Evolutionary conservation across 2,329 filamentous ascomycete species (phyloP).

Genomic region (Curvularia lunata): DNA sequence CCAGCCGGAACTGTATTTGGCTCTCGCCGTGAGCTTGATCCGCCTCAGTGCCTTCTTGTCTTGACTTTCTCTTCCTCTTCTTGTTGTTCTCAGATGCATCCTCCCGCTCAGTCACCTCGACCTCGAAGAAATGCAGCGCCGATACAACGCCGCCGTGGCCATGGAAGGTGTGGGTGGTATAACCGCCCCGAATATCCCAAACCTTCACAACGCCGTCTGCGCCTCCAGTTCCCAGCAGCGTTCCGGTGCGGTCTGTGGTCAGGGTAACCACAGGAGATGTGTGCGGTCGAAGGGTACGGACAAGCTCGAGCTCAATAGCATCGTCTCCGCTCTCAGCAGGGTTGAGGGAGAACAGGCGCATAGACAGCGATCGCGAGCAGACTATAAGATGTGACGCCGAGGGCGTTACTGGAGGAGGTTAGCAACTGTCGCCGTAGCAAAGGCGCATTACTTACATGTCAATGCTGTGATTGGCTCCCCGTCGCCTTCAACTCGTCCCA

Average conservation of each 20-base stretch:
- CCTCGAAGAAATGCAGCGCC: constrained; percentile 88
- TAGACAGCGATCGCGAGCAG: constrained; percentile 93
- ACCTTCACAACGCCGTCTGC: constrained; percentile 95
- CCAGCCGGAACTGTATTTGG: constrained; percentile 74
- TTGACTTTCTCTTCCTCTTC: constrained; percentile 52
- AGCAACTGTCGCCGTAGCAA: constrained; percentile 5
- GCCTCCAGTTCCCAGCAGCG: constrained; percentile 87
- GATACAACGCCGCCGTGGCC: constrained; percentile 92
- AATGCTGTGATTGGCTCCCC: constrained; percentile 78
- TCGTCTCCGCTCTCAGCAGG: constrained; percentile 62
- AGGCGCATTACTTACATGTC: constrained; percentile 56
- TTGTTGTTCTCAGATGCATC: constrained; percentile 47
- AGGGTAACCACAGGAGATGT: constrained; percentile 86
- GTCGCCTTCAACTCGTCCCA: constrained; percentile 83
- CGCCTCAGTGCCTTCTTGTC: constrained; percentile 52
- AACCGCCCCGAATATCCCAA: constrained; percentile 92
- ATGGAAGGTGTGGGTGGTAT: constrained; percentile 92
- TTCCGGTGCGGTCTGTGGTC: constrained; percentile 84
- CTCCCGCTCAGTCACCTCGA: constrained; percentile 60
- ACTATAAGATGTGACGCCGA: constrained; percentile 86
- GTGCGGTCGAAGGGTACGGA: constrained; percentile 87
- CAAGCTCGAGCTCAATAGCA: constrained; percentile 67
- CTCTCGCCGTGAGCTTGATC: constrained; percentile 54
- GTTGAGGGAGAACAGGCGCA: constrained; percentile 84
- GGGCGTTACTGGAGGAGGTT: constrained; percentile 71